Evolutionary conservation across 345 rosid species (phyloP), one percentile per base, ranked within the genome.

Genomic region (Populus deltoides): DNA sequence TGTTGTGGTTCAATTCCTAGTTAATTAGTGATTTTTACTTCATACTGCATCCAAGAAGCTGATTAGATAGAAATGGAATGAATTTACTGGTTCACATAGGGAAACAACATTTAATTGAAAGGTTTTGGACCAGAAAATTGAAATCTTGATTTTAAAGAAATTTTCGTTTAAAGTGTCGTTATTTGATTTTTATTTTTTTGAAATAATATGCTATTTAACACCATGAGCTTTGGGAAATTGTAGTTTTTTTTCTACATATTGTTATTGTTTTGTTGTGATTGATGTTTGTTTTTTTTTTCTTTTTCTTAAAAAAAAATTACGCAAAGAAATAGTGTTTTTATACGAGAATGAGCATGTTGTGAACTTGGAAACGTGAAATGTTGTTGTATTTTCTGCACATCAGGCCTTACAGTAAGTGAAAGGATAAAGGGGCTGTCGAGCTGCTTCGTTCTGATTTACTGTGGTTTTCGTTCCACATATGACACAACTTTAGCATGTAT

Each of bases 401-500:
- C 62, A n/a, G 62, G 27, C 13, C 25, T 57, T 57, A 9, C 27
- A 20, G n/a, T 57, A n/a, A 4, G 17, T 20, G 65, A 41, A 67
- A 16, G 70, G 51, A 66, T 72, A 70, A 31, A 63, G 24, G n/a
- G 27, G 71, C 57, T 70, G 35, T 75, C 57, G 27, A 59, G 81
- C 72, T 75, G 71, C 78, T 53, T 53, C 57, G 25, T 73, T 67
- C 75, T 41, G 38, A 45, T 68, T 43, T 59, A 62, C 38, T 38
- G 66, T 79, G 38, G 65, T 77, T 39, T 55, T 25, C 8, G 22
- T 70, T 71, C 49, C 33, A 53, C 36, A 38, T 59, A 22, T 75
- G 72, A 22, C n/a, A n/a, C 71, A 59, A 63, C 62, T 71, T 75
- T 80, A 68, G 51, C 68, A 65, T 80, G 71, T 65, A 55, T 77